These are phyloP conservation scores for Ogataea pignaliae DNA, from an alignment of 805 yeast species.

Conservation along the genomic window DNA sequence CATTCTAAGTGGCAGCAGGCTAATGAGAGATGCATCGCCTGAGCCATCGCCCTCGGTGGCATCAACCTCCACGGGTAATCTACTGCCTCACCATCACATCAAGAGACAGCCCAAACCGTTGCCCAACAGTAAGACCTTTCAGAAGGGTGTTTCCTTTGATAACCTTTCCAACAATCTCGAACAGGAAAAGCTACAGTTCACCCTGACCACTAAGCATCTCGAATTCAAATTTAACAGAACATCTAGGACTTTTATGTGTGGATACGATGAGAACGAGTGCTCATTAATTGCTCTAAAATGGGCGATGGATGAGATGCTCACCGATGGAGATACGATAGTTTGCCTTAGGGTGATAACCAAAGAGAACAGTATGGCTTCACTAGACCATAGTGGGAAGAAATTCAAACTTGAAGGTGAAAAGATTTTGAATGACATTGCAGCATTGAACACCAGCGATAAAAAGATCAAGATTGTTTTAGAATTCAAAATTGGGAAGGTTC, in stretches of 20 bases:
- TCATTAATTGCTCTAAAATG: slow-evolving; percentile 41
- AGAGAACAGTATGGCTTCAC: slow-evolving; percentile 15
- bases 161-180: slow-evolving; percentile 34
- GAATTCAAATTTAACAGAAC: slow-evolving; percentile 32
- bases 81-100: slow-evolving; percentile 1
- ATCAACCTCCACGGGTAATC: neutral
- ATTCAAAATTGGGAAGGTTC: slow-evolving; percentile 39
- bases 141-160: slow-evolving; percentile 37
- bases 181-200: slow-evolving; percentile 29
- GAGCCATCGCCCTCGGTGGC: neutral
- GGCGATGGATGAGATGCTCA: slow-evolving; percentile 39
- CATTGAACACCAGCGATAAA: slow-evolving; percentile 31
- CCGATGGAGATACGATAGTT: slow-evolving; percentile 43
- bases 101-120: slow-evolving; percentile 4
- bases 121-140: slow-evolving; percentile 13
- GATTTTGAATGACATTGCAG: slow-evolving; percentile 29
- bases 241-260: slow-evolving; percentile 40
- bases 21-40: neutral
- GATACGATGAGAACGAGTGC: slow-evolving; percentile 38
- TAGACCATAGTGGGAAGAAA: slow-evolving; percentile 13
- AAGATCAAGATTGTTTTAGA: slow-evolving; percentile 40
- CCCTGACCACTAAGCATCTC: slow-evolving; percentile 35
- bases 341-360: slow-evolving; percentile 39
- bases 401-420: slow-evolving; percentile 34
- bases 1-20: neutral